phyloP scores from a whole-genome alignment of 2,329 filamentous ascomycete genomes.

The Pseudogymnoascus sp. region DNA sequence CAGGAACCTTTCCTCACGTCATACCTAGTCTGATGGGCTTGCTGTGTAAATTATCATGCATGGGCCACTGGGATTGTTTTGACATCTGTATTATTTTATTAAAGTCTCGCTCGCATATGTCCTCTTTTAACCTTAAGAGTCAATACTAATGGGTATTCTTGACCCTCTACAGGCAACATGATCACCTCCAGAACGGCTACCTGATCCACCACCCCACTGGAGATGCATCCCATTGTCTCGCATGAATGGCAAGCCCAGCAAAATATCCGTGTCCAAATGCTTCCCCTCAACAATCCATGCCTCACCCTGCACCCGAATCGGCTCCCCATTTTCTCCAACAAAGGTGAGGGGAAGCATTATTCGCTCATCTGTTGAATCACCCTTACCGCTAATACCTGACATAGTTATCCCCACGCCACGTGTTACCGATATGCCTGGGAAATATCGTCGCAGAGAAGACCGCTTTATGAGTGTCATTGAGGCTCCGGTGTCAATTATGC shows the following conservation, averaged over 20 bases:
- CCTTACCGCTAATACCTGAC: background rate
- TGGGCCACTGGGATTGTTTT: background rate
- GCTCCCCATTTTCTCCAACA: background rate
- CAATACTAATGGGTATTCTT: background rate
- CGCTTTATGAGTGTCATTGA: slow-evolving; percentile 12
- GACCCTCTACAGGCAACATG: background rate
- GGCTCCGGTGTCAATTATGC: slow-evolving; percentile 9
- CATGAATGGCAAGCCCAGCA: slow-evolving; percentile 8
- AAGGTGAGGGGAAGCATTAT: background rate
- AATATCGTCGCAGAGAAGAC: background rate
- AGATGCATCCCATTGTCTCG: slow-evolving; percentile 9
- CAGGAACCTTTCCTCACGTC: background rate
- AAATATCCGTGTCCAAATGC: slow-evolving; percentile 5
- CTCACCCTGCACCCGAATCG: background rate
- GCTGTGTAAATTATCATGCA: background rate
- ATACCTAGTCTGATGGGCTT: background rate
- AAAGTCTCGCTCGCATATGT: background rate
- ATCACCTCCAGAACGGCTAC: background rate
- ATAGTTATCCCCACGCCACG: background rate
- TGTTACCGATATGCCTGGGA: background rate
- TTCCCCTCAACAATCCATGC: slow-evolving; percentile 2
- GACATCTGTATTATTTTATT: background rate
- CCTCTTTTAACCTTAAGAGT: background rate
- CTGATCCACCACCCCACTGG: slow-evolving; percentile 6
- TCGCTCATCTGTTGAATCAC: background rate